Percentiles rank a stretch among this genome's conserved stretches.
These are phyloP conservation scores for Vitis hybrid DNA, from an alignment of 177 flowering plant genomes.

Conservation along the genomic window DNA sequence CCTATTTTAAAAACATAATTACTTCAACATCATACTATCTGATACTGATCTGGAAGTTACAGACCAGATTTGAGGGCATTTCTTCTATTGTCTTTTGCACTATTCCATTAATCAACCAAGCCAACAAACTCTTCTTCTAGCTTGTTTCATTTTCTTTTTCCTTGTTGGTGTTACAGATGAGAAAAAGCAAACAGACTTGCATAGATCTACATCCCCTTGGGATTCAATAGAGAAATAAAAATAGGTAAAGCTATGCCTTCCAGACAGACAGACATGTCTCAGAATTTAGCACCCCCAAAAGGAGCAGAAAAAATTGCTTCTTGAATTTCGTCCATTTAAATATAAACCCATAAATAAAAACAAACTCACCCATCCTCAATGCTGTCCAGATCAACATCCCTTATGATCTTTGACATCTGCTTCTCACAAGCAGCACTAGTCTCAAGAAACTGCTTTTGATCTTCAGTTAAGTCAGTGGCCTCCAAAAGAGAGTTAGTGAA, in stretches of 20 bases:
- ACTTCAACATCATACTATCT: neutral
- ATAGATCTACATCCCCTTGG: neutral
- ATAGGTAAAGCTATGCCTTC: no score
- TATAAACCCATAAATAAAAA: neutral
- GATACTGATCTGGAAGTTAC: neutral
- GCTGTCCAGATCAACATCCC: conserved; percentile 51
- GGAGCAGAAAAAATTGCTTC: neutral
- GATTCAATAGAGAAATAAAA: no score
- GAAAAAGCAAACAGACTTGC: neutral
- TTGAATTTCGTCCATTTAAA: neutral
- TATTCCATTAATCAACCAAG: neutral
- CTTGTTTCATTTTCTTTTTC: neutral
- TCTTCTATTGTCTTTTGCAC: neutral
- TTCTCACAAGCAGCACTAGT: conserved; percentile 73
- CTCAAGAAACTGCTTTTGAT: conserved; percentile 71
- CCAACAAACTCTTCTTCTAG: no score
- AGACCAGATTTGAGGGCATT: neutral
- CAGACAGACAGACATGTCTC: neutral
- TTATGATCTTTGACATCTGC: conserved; percentile 60
- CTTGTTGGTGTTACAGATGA: neutral
- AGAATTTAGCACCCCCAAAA: conserved; percentile 1
- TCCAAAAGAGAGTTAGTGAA: conserved; percentile 63
- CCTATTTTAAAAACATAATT: no score
- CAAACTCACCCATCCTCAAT: conserved; percentile 61
- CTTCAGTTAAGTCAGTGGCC: conserved; percentile 54